Conservation (phyloP, 2,329 filamentous ascomycete species). For the Calonectria honghensis region DNA sequence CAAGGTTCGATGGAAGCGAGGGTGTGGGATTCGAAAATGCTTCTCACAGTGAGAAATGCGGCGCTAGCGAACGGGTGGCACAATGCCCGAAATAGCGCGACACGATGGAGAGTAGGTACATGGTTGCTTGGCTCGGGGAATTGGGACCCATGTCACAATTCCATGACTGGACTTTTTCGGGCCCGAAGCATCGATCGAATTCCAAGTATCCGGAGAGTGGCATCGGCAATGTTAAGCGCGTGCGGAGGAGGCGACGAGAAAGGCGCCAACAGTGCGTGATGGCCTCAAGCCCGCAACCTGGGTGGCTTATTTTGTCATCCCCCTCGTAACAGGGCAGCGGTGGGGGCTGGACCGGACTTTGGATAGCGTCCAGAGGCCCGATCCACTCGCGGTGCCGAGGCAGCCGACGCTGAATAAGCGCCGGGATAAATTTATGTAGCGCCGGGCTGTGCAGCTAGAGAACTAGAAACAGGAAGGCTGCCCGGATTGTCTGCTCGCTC, state of each 20-base stretch:
- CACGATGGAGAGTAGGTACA: not conserved
- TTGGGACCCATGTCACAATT: not conserved
- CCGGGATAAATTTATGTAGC: conserved; percentile 19
- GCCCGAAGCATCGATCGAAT: conserved; percentile 24
- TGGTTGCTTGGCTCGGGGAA: not conserved
- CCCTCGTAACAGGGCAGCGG: not conserved
- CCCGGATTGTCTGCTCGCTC: not conserved
- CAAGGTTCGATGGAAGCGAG: not conserved
- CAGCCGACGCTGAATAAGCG: conserved; percentile 39
- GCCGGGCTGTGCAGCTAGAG: not conserved
- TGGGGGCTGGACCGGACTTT: conserved; percentile 9
- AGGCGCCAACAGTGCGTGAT: too few relatives aligned
- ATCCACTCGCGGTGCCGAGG: conserved; percentile 30
- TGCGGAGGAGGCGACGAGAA: not conserved
- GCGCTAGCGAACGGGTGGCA: not conserved
- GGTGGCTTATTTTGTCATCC: not conserved
- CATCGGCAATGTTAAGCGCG: not conserved
- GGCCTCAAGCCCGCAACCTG: not conserved
- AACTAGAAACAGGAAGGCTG: not conserved
- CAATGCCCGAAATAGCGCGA: not conserved
- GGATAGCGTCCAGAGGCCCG: conserved; percentile 3
- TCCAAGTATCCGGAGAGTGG: not conserved
- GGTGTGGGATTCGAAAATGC: not conserved
- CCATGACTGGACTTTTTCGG: conserved; percentile 13
- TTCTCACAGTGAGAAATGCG: conserved; percentile 14